Percentiles rank a stretch among this genome's conserved stretches.
phyloP scores from a whole-genome alignment of 2,329 filamentous ascomycete genomes.

The Zasmidium angulare region DNA sequence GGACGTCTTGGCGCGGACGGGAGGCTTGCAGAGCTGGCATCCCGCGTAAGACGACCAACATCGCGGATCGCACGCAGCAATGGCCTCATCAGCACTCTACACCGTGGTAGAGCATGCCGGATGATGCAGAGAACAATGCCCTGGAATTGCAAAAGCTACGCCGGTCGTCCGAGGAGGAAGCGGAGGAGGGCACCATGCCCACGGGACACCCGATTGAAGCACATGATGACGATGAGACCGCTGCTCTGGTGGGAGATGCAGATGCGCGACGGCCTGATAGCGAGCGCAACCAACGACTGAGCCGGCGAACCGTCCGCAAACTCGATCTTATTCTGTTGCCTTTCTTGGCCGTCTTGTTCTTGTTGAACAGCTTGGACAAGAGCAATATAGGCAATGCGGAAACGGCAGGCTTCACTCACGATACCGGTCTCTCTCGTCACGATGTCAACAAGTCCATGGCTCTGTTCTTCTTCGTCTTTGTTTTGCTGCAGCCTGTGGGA shows the following conservation, averaged over 20 bases:
- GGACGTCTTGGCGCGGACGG: not conserved
- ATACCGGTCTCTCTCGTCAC: constrained; percentile 52
- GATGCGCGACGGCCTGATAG: not conserved
- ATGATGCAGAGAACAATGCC: not conserved
- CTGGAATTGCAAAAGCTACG: not conserved
- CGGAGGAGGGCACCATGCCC: not conserved
- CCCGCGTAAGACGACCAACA: not conserved
- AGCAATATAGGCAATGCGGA: constrained; percentile 57
- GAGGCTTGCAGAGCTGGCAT: not conserved
- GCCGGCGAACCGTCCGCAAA: constrained; percentile 45
- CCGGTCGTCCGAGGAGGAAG: not conserved
- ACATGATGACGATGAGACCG: not conserved
- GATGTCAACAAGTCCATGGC: constrained; percentile 59
- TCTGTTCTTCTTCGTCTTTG: constrained; percentile 60
- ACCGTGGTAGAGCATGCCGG: not conserved
- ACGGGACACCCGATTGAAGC: not conserved
- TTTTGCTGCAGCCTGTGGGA: constrained; percentile 57
- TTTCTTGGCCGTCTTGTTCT: constrained; percentile 53
- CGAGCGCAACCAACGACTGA: constrained; percentile 16
- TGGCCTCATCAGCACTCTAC: not conserved
- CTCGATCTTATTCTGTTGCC: constrained; percentile 53
- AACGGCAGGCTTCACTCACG: constrained; percentile 59
- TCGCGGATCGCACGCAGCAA: not conserved
- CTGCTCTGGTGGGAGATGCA: not conserved
- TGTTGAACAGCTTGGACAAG: constrained; percentile 55